Base-by-base conservation (phyloP, 345 rosid species). In the Melaleuca quinquenervia region DNA sequence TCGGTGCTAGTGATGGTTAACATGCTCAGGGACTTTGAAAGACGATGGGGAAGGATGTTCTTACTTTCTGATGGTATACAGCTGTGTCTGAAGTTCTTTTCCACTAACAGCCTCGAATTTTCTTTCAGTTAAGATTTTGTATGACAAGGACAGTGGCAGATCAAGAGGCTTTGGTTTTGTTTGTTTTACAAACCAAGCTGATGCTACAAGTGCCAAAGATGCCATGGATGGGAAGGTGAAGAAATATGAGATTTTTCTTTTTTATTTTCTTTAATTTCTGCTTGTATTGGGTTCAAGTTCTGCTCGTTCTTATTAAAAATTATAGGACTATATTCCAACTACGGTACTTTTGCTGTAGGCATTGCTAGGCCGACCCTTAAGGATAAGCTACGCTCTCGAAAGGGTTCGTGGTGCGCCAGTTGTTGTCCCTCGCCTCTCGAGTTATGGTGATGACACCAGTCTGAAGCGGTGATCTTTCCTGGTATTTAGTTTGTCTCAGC, bases 91-190 rank as follows among this genome's bases (percentile, higher is more conserved):
- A 18, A 58, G 27, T 27, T 20, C 22, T 50, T 18, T 9, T 26
- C 8, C 3, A 10, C 64, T 76, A 62, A 52, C 49, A 51, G 48
- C 52, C 16, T 82, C 20, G 27, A 50, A 62, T 82, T 27, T 87
- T 85, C 75, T 84, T 88, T 80, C 89, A 95, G 99, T 94, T 88
- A 93, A 87, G 91, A 94, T 95, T 82, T 85, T 90, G 64, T 95
- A 96, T 16, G 98, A 95, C 80, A 95, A 89, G 88, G 95, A 90
- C 55, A 93, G 90, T 76, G 98, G 98, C 48, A 90, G 99, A 86
- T 91, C 99, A 83, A 95, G 94, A 95, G 96, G 99, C 9, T 96
- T 94, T 44, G 99, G 99, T 27, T 97, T 96, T 88, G 96, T 97
- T 83, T 93, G 91, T 85, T 97, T 95, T 85, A 83, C 90, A 21